Percentiles rank a stretch among this genome's conserved stretches.
These are phyloP conservation scores for Pestalotiopsis sp. DNA, from an alignment of 2,329 filamentous ascomycete genomes.

Conservation along the genomic window DNA sequence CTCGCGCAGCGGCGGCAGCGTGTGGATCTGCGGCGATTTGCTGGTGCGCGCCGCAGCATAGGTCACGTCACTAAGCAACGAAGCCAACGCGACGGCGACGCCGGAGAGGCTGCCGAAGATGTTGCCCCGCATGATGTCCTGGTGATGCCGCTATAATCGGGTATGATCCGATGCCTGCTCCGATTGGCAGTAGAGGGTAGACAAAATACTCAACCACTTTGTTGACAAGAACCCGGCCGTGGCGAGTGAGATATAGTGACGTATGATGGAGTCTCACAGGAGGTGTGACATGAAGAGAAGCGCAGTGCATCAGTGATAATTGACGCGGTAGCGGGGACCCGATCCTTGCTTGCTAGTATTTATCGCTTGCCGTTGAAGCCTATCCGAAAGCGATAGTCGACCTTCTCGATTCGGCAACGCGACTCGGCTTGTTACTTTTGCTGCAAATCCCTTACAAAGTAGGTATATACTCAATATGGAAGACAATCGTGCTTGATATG, in stretches of 20 bases:
- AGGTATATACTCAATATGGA: neutral
- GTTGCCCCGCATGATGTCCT: slow-evolving; percentile 11
- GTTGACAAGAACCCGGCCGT: neutral
- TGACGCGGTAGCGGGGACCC: neutral
- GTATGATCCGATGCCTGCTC: neutral
- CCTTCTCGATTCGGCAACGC: neutral
- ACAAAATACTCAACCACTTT: neutral
- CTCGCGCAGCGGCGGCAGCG: slow-evolving; percentile 42
- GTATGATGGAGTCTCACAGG: neutral
- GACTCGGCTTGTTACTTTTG: neutral
- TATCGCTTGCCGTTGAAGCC: neutral
- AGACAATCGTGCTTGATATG: neutral
- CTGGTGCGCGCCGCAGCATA: neutral
- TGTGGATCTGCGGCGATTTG: slow-evolving; percentile 35
- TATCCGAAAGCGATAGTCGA: neutral
- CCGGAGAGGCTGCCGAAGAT: neutral
- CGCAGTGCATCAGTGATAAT: neutral
- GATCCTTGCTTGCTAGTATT: neutral
- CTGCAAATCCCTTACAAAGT: neutral
- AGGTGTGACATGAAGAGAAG: neutral
- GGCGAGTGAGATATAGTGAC: neutral
- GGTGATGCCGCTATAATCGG: neutral
- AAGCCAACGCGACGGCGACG: neutral
- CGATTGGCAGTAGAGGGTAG: neutral
- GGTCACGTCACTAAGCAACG: neutral